Evolutionary conservation across 345 rosid species (phyloP), one percentile per base, ranked within the genome.

Genomic region (Syzygium jambos): DNA sequence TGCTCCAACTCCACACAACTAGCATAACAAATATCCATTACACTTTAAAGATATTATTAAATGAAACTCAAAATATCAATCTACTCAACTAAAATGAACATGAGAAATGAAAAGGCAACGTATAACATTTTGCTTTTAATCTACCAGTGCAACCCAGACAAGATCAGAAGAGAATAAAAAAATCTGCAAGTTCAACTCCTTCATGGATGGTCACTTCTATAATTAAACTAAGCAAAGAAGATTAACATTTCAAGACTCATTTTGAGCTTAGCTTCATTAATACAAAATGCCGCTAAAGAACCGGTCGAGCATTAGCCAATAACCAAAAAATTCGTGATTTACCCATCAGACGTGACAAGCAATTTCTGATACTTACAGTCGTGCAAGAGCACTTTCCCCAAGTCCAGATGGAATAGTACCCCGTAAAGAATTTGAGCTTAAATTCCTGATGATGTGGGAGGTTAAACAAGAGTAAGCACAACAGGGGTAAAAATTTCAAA

Each of bases 351-450:
- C 11, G 13, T 19, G 13, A 73, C 80, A 17, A 19, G 84, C 27
- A 86, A 29, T 52, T 4, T 54, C 61, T 27, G 59, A 51, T 43
- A 93, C 99, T 95, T 96, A 98, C 99, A 98, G 88, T 85, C 86
- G 91, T 63, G 86, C 90, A 85, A 98, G 98, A 89, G 95, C 91
- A 78, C 93, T 91, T 86, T 94, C 96, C 88, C 99, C 98, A 84
- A 96, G 93, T 86, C 97, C 97, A 53, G 90, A 63, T 56, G 99
- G 99, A 89, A 98, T 87, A 87, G 90, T 85, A 88, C 98, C 96
- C 78, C 78, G 95, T 89, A 98, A 92, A 85, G 95, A 91, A 89
- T 98, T 98, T 83, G 95, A 84, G 91, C 98, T 96, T 89, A 98
- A 87, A 90, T 98, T 98, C 93, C 98, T 98, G 96, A 65, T 87